These are phyloP conservation scores for Stropharia rugosoannulata DNA, from an alignment of 768 basidiomycete species.

Conservation along the genomic window DNA sequence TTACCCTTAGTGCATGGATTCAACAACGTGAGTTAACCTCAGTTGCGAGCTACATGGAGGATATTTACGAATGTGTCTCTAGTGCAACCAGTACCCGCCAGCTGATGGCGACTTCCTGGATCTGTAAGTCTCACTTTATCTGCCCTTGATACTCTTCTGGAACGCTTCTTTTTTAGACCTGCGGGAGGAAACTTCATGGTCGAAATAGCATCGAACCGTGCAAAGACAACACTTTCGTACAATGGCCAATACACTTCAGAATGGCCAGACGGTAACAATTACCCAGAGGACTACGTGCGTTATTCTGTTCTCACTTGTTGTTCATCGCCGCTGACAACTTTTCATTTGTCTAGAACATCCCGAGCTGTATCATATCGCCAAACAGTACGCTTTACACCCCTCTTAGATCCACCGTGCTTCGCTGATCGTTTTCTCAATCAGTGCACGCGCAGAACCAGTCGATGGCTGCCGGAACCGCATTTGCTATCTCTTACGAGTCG, in stretches of 20 bases:
- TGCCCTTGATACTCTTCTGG: neutral
- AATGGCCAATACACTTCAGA: constrained; percentile 33
- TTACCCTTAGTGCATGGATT: constrained; percentile 32
- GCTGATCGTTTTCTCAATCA: constrained; percentile 15
- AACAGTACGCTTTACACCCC: constrained; percentile 38
- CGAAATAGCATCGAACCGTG: constrained; percentile 50
- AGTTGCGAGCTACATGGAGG: neutral
- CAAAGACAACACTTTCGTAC: constrained; percentile 43
- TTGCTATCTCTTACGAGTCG: constrained; percentile 56
- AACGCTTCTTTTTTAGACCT: constrained; percentile 30
- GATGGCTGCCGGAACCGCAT: constrained; percentile 53
- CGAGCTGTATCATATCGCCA: constrained; percentile 43
- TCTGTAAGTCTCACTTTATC: constrained; percentile 29
- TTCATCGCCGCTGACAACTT: neutral
- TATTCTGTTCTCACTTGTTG: neutral
- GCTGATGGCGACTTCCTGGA: constrained; percentile 39
- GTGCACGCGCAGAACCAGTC: constrained; percentile 54
- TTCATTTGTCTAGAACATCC: constrained; percentile 27
- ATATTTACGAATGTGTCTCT: neutral
- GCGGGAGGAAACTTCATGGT: constrained; percentile 47
- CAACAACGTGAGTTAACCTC: constrained; percentile 26
- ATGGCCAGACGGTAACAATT: constrained; percentile 45
- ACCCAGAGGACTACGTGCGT: constrained; percentile 47
- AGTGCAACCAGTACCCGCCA: constrained; percentile 46
- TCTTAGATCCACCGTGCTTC: neutral